Evolutionary conservation across 2,329 filamentous ascomycete species (phyloP).

Genomic region (Monilinia fructigena): DNA sequence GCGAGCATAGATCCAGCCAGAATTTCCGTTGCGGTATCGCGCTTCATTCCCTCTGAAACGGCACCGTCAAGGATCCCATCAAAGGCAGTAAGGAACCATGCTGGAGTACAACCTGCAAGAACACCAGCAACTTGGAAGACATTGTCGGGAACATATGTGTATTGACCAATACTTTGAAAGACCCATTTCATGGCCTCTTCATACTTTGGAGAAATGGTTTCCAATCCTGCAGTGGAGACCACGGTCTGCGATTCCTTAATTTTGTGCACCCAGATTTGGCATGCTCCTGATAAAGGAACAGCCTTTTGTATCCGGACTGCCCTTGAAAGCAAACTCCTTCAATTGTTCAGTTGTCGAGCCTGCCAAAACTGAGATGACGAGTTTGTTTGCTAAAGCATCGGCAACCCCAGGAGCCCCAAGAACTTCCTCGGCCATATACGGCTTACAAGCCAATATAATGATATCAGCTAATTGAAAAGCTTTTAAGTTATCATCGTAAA

Average conservation of each 20-base stretch:
- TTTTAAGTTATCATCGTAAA: slow-evolving; percentile 15
- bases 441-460: slow-evolving; percentile 20
- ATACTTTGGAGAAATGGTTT: slow-evolving; percentile 11
- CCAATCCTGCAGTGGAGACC: slow-evolving; percentile 16
- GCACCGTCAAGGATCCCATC: slow-evolving; percentile 23
- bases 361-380: slow-evolving; percentile 23
- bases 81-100: slow-evolving; percentile 21
- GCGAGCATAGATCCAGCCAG: slow-evolving; percentile 22
- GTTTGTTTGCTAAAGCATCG: slow-evolving; percentile 21
- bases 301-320: not conserved
- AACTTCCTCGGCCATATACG: slow-evolving; percentile 22
- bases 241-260: slow-evolving; percentile 20
- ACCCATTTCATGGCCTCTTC: slow-evolving; percentile 18
- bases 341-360: slow-evolving; percentile 14
- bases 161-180: slow-evolving; percentile 15
- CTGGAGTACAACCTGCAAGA: slow-evolving; percentile 21
- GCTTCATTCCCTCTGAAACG: slow-evolving; percentile 21
- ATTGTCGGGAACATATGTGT: slow-evolving; percentile 19
- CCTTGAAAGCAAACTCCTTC: slow-evolving; percentile 13
- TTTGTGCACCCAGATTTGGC: slow-evolving; percentile 22
- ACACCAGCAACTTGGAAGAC: slow-evolving; percentile 19
- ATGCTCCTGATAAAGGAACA: slow-evolving; percentile 17
- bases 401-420: slow-evolving; percentile 18
- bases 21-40: slow-evolving; percentile 17
- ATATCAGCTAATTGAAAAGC: slow-evolving; percentile 19